Evolutionary conservation across 192 early-diverging fungal species (phyloP).

Genomic region (Podila horticola): DNA sequence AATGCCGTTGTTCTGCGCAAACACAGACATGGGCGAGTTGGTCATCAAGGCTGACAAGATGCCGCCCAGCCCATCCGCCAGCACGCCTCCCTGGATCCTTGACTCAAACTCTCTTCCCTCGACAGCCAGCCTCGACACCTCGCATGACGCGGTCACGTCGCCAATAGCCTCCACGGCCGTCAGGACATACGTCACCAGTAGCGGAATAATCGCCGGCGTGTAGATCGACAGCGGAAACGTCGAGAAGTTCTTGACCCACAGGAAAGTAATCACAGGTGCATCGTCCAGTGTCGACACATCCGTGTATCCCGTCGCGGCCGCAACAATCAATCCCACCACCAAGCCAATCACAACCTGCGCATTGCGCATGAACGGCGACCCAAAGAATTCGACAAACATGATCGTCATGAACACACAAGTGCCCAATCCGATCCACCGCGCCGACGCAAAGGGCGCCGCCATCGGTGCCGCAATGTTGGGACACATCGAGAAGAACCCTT

Average conservation of each 20-base stretch:
- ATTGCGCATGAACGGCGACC: slow-evolving; percentile 65
- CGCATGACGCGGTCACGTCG: slow-evolving; percentile 65
- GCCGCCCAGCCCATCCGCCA: slow-evolving; percentile 63
- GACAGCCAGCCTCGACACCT: slow-evolving; percentile 61
- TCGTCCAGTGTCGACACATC: slow-evolving; percentile 44
- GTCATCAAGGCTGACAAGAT: slow-evolving; percentile 64
- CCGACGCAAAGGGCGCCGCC: slow-evolving; percentile 61
- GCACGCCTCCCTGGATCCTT: slow-evolving; percentile 63
- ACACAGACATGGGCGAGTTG: slow-evolving; percentile 61
- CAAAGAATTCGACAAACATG: slow-evolving; percentile 62
- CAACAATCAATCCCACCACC: slow-evolving; percentile 59
- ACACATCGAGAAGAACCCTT: slow-evolving; percentile 61
- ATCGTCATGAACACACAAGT: slow-evolving; percentile 62
- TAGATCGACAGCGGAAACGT: slow-evolving; percentile 67
- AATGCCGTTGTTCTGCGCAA: slow-evolving; percentile 67
- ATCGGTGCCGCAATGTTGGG: slow-evolving; percentile 60
- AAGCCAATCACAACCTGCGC: slow-evolving; percentile 61
- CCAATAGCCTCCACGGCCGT: slow-evolving; percentile 61
- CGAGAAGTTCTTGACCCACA: slow-evolving; percentile 60
- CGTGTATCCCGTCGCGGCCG: slow-evolving; percentile 62
- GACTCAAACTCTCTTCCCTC: slow-evolving; percentile 60
- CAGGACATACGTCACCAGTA: slow-evolving; percentile 57
- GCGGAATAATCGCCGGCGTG: slow-evolving; percentile 56
- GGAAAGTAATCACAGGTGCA: slow-evolving; percentile 60
- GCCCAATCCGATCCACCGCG: slow-evolving; percentile 61